Evolutionary conservation across 176 grass and related monocot genomes (phyloP), one percentile per base, ranked within the genome.

Genomic region (Melocanna baccifera): DNA sequence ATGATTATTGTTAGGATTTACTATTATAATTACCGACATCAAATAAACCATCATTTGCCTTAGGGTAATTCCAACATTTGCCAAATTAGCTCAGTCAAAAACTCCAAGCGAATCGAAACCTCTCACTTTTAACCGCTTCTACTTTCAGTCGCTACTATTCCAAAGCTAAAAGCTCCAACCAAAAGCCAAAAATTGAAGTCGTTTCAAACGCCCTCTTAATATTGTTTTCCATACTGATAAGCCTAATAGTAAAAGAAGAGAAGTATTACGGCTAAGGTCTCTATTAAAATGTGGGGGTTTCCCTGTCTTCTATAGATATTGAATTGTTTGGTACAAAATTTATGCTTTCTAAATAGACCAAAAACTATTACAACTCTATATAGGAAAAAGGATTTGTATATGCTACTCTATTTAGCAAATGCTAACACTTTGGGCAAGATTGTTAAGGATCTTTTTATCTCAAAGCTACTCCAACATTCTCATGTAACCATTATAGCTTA

Each of bases 221-320:
- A 19, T 0, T 20, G 51, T 0, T 53, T 8, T 20, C 19, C 0
- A 20, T 55, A 9, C 3, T 20, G 52, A 55, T 22, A 0, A 9
- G 19, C 52, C 2, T 0, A n/a, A n/a, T n/a, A n/a, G 20, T 9
- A 22, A 9, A 0, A 56, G 6, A 2, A 22, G 42, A 45, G 42
- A 12, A 2, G 42, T 9, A 55, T 7, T 51, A 51, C 48, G 4
- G 46, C 46, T 48, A 51, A 6, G 9, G 4, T 16, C 15, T 45
- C 5, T 0, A 6, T 9, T 22, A 19, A 55, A 22, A 22, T 1
- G 2, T 2, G 3, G 34, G 34, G 34, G 34, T 1, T 22, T 55
- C 7, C 1, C 5, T 0, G 0, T 9, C 9, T 57, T 57, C 0
- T n/a, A 0, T 3, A 1, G 2, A 9, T 3, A 3, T 9, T 55